Evolutionary conservation across 176 grass and related monocot genomes (phyloP).

Genomic region (Hordeum vulgare): DNA sequence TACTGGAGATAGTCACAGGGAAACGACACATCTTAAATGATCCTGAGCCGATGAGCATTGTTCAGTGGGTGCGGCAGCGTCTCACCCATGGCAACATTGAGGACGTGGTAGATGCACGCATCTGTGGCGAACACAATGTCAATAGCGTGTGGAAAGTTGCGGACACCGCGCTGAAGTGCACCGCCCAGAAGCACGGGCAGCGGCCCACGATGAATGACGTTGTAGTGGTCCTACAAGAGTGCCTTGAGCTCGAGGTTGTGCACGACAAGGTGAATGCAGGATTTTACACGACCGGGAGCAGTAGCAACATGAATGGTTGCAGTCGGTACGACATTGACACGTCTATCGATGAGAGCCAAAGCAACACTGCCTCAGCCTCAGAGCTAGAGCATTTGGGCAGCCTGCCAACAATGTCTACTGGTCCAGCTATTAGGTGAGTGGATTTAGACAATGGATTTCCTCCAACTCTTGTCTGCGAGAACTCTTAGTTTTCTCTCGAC

Average conservation of each 20-base stretch:
- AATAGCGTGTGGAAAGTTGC: too few relatives aligned
- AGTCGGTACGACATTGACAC: neutral
- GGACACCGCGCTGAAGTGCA: neutral
- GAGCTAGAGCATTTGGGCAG: neutral
- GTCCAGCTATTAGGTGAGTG: neutral
- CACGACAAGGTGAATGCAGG: rapidly evolving
- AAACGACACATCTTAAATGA: neutral
- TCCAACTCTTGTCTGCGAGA: neutral
- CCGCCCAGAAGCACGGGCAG: neutral
- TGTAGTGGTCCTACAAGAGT: neutral
- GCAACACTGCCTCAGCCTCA: neutral
- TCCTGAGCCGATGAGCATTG: neutral
- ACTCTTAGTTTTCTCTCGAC: too few relatives aligned
- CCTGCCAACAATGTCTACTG: neutral
- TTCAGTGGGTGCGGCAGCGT: too few relatives aligned
- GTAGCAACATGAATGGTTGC: neutral
- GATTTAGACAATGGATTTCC: neutral
- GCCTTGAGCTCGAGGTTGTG: neutral
- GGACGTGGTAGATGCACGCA: too few relatives aligned
- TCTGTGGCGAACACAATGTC: too few relatives aligned
- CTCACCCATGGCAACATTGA: too few relatives aligned
- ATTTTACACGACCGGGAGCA: neutral
- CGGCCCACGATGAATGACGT: neutral
- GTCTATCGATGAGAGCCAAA: neutral
- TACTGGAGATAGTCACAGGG: neutral